Evolutionary conservation across 2,329 filamentous ascomycete genomes (phyloP), one percentile per base, ranked within the genome.

Genomic region (Nannizzia gypsea): DNA sequence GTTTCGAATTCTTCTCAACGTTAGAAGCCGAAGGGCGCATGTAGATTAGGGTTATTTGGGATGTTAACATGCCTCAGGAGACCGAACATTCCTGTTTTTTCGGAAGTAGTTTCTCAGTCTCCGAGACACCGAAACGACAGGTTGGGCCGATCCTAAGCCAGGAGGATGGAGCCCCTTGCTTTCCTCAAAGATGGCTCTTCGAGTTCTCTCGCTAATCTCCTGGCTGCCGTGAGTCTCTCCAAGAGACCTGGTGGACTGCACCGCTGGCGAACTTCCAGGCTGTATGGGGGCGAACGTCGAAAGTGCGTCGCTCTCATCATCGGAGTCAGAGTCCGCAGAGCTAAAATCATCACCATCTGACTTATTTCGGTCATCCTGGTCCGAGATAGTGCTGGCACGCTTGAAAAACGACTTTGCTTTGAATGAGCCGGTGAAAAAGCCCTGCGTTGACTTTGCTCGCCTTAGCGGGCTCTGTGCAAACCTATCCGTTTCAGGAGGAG

Each of bases 391-490:
- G 48, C 28, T 56, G 36, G 28, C 36, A 22, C 28, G 36, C 38
- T 56, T 52, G 60, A 50, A 64, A 24, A 38, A 38, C 4, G 56
- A 24, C 46, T 46, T 62, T 13, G 56, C 58, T n/a, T 60, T 61
- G 44, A 73, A 52, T 6, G 69, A 68, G 24, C 66, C 65, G 9
- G 67, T 66, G 3, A 74, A 60, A 2, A 69, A 68, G 13, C 66
- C 56, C 8, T 73, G 50, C 1, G 68, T 68, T n/a, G 69, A 71
- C 17, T 69, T 66, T 28, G 69, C 69, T 52, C 66, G 72, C 28
- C 68, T 67, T 2, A 72, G 59, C 17, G 72, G 71, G 67, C 57
- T 61, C 62, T 20, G 26, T 3, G 48, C 4, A 11, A 31, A 6
- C n/a, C n/a, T n/a, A 48, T 48, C 44, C 36, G 3, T 42, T 9